These are phyloP conservation scores for Lepidium didymum DNA, from an alignment of 345 rosid genomes.

Conservation along the genomic window DNA sequence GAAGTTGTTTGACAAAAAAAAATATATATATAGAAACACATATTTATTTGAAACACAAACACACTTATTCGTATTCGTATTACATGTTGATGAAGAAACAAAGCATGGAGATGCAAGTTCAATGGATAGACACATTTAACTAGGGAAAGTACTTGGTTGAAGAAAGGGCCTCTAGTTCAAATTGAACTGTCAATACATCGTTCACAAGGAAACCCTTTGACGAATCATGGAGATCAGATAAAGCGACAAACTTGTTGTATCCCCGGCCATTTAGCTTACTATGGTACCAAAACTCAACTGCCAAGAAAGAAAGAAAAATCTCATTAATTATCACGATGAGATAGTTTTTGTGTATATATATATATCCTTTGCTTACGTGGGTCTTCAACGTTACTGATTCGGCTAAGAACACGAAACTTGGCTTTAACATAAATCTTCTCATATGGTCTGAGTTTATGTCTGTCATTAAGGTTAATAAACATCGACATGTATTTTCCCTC, in stretches of 20 bases:
- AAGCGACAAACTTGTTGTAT: not conserved
- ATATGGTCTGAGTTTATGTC: conserved; percentile 2
- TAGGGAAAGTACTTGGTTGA: conserved; percentile 6
- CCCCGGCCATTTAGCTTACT: conserved; percentile 3
- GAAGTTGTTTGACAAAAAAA: too few relatives aligned
- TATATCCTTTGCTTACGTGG: not conserved
- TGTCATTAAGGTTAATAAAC: not conserved
- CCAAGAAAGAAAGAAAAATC: not conserved
- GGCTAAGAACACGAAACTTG: conserved; percentile 16
- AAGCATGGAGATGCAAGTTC: too few relatives aligned
- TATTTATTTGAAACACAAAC: not conserved
- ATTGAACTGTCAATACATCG: not conserved
- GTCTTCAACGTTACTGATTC: not conserved
- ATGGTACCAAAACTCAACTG: conserved; percentile 2
- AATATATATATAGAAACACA: not conserved
- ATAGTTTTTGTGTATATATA: not conserved
- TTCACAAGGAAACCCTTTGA: conserved; percentile 11
- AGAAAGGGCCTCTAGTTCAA: not conserved
- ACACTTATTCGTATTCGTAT: not conserved
- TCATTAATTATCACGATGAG: not conserved
- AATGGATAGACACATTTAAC: too few relatives aligned
- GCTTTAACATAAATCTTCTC: conserved; percentile 18
- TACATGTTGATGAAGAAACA: not conserved
- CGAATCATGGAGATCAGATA: not conserved
- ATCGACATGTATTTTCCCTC: not conserved